These are phyloP conservation scores for Fonsecaea monophora DNA, from an alignment of 2,329 filamentous ascomycete genomes.

Conservation along the genomic window DNA sequence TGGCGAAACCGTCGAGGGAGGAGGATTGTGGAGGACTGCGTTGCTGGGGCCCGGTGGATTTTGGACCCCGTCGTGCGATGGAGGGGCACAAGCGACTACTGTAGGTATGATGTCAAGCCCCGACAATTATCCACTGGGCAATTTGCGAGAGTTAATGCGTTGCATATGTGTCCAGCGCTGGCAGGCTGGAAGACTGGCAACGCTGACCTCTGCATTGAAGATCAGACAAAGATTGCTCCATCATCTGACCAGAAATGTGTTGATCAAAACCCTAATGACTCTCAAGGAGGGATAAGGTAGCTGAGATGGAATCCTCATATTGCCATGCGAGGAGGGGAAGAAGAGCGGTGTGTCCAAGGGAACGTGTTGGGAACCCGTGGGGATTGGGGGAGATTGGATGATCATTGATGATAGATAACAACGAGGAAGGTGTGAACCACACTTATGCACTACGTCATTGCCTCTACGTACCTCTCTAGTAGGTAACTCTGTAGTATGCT, in stretches of 20 bases:
- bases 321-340: not conserved
- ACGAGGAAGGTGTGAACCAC: too few relatives aligned
- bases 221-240: not conserved
- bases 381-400: not conserved
- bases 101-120: not conserved
- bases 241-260: not conserved
- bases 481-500: too few relatives aligned
- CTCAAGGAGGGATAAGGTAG: not conserved
- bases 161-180: not conserved
- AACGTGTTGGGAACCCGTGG: constrained; percentile 1
- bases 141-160: not conserved
- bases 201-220: not conserved
- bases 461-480: too few relatives aligned
- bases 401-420: not conserved
- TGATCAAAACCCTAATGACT: not conserved
- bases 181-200: not conserved
- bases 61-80: not conserved
- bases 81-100: not conserved
- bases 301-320: too few relatives aligned
- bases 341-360: not conserved
- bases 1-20: not conserved
- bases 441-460: too few relatives aligned
- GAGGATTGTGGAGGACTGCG: not conserved
- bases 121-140: constrained; percentile 4
- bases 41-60: not conserved